A percentile compares a stretch with the other conserved stretches of the same genome.
Evolutionary conservation across 169 alveolate genomes (phyloP).

Genomic region (Eimeria brunetti): DNA sequence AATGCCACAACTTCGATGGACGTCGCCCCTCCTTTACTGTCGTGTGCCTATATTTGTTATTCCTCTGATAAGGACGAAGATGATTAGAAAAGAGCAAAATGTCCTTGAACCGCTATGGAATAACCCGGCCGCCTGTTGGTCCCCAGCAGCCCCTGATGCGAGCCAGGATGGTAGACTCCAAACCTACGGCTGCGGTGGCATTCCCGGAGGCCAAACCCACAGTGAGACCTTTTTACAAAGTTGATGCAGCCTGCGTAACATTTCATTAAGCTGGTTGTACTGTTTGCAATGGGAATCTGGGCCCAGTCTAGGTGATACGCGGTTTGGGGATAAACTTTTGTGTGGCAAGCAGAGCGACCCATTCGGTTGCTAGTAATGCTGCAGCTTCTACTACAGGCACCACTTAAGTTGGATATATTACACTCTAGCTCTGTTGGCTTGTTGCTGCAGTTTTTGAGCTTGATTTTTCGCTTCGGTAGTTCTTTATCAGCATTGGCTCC

Average conservation of each 20-base stretch:
- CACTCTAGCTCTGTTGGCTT: not conserved
- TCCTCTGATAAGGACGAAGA: not conserved
- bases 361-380: not conserved
- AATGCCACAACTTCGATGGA: not conserved
- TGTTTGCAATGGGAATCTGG: not conserved
- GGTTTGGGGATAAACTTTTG: not conserved
- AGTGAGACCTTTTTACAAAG: not conserved
- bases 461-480: not conserved
- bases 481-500: not conserved
- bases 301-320: not conserved
- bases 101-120: not conserved
- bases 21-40: not conserved
- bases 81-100: not conserved
- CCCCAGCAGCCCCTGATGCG: conserved; percentile 8
- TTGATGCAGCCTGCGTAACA: not conserved
- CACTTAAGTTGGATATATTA: not conserved
- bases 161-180: not conserved
- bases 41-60: not conserved
- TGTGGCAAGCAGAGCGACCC: not conserved
- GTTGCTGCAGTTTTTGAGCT: not conserved
- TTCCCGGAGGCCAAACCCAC: not conserved
- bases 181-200: not conserved
- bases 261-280: not conserved
- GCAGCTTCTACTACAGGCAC: not conserved
- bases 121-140: not conserved